Base-by-base conservation (phyloP, 441 rosid species). In the Melastoma candidum region DNA sequence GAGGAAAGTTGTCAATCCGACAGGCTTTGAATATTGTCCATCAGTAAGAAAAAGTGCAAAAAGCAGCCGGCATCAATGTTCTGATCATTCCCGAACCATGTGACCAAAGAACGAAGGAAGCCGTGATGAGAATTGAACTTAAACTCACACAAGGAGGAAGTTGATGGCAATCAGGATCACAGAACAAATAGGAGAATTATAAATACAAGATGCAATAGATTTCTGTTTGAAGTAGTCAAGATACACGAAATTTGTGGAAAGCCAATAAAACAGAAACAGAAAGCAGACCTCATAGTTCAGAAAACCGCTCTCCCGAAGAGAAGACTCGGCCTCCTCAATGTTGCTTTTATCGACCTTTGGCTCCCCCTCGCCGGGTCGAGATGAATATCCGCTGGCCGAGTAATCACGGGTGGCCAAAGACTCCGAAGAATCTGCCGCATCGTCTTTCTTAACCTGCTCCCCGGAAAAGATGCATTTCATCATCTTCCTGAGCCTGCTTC, bases 311-410 rank as follows among this genome's bases (percentile, higher is more conserved):
- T 84, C 93, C 2, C 93, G 85, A 55, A 84, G 85, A 52, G 88
- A 72, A 39, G 84, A 77, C 70, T 84, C 93, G 1, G 93, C 93
- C 74, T 84, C 87, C 58, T 84, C 93, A 45, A 84, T 84, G 56
- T 81, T 84, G 69, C 85, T 81, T 53, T 66, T 77, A 47, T 84
- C 92, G 55, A 69, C 58, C 72, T 77, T 84, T 39, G 70, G 7
- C 45, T 79, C 84, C 46, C 56, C 50, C 51, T 81, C 87, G 43
- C 74, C 84, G 45, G 85, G 68, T 52, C 82, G 71, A 56, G 87
- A 79, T 0, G 92, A 81, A 75, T 64, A 79, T 14, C 85, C 87
- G 49, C 76, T 76, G 44, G 69, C 51, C 0, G 74, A 71, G 66
- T 68, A 81, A 65, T 84, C 87, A 60, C 85, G 71, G 54, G 92